These are phyloP conservation scores for Aspergillus sparsus DNA, from an alignment of 495 filamentous ascomycete species.

Conservation along the genomic window DNA sequence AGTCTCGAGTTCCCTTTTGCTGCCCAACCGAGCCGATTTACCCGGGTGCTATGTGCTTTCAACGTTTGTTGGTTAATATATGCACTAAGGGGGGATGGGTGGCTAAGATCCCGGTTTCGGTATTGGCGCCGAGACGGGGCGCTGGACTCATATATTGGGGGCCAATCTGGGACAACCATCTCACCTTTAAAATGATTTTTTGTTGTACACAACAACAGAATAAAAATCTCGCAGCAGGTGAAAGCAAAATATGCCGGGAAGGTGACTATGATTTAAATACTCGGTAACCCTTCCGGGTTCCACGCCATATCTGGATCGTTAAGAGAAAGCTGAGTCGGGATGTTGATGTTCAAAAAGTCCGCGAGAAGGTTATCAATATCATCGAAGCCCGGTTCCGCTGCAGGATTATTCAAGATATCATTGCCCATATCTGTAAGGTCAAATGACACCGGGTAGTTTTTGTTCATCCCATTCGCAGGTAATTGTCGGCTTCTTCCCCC, in stretches of 20 bases:
- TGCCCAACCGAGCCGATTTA: neutral
- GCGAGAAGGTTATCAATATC: conserved; percentile 25
- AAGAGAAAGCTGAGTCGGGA: conserved; percentile 24
- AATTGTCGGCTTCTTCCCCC: neutral
- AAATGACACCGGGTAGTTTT: conserved; percentile 5
- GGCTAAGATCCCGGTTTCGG: neutral
- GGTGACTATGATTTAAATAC: neutral
- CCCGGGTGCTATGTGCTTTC: neutral
- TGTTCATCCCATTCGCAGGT: neutral
- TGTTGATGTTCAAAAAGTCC: conserved; percentile 28
- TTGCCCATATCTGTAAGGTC: conserved; percentile 14
- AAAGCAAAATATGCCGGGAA: neutral
- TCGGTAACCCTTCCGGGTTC: neutral
- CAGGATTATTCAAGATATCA: conserved; percentile 5
- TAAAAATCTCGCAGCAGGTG: neutral
- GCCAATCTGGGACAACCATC: neutral
- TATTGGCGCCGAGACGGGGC: conserved; percentile 1
- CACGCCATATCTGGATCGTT: conserved; percentile 13
- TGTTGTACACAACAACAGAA: neutral
- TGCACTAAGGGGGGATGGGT: neutral
- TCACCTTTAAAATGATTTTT: neutral
- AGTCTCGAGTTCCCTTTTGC: neutral
- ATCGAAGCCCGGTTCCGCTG: conserved; percentile 4
- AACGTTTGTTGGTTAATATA: neutral
- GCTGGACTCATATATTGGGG: neutral